Evolutionary conservation across 805 yeast genomes (phyloP), one percentile per base, ranked within the genome.

Genomic region (Zygoascus tannicola): DNA sequence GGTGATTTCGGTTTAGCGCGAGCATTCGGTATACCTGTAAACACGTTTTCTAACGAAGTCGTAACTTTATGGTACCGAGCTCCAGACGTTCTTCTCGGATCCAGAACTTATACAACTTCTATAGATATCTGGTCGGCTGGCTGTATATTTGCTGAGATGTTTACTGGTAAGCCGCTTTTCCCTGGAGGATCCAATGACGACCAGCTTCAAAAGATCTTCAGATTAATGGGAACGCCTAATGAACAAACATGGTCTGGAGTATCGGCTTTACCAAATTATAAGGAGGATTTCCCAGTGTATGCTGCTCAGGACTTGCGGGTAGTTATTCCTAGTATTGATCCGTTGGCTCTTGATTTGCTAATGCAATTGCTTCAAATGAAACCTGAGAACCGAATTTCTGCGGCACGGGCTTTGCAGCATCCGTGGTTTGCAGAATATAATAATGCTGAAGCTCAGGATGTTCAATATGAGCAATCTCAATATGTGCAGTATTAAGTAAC

Each of bases 71-170:
- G 98, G 98, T 90, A 90, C 65, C 76, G 98, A 51, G 96, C 97
- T 0, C 98, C 98, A 0, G 98, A 90, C 60, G 97, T 92, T 23
- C 69, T 92, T 42, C 72, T 92, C 58, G 98, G 98, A 2, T 86
- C 95, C 2, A 78, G 96, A 55, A 90, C 94, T 45, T 92, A 92
- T 65, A 84, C 95, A 38, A 92, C 98, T 0, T 88, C 96, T 5
- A 94, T 92, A 48, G 98, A 92, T 61, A 85, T 92, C 67, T 92
- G 98, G 98, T 86, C 96, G 15, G 94, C 95, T 14, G 98, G 98
- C 14, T 92, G 98, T 66, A 92, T 92, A 44, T 75, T 92, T 62
- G 97, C 97, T 2, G 98, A 92, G 60, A 90, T 92, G 97, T 82
- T 92, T 58, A 85, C 95, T n/a, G 95, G 98, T 26, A 81, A 90